phyloP scores from a whole-genome alignment of 2,329 filamentous ascomycete genomes.

The Pseudogymnoascus pannorum region DNA sequence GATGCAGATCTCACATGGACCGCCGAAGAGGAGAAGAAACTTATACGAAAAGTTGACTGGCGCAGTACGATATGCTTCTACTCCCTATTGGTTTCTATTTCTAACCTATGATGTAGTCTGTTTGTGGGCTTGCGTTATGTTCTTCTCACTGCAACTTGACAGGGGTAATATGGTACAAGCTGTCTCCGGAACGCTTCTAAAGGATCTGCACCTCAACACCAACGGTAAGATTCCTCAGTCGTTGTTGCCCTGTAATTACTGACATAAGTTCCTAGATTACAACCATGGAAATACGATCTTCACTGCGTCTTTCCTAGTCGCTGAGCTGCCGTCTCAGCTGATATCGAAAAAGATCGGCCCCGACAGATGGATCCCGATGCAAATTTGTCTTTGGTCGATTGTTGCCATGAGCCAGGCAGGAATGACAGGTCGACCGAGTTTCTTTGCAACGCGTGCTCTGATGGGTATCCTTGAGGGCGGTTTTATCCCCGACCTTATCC shows the following conservation, averaged over 20 bases:
- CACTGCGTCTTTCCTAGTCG: slow-evolving; percentile 35
- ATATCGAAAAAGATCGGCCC: slow-evolving; percentile 41
- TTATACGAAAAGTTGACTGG: slow-evolving; percentile 21
- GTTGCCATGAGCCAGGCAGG: slow-evolving; percentile 33
- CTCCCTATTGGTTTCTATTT: neutral
- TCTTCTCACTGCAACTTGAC: slow-evolving; percentile 32
- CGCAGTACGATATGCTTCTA: slow-evolving; percentile 19
- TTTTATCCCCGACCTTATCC: slow-evolving; percentile 57
- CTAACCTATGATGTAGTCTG: slow-evolving; percentile 6
- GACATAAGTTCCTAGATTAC: slow-evolving; percentile 15
- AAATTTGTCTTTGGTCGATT: slow-evolving; percentile 25
- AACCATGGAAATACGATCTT: slow-evolving; percentile 32
- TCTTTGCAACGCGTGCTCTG: slow-evolving; percentile 38
- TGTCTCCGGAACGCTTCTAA: slow-evolving; percentile 38
- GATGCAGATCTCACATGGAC: slow-evolving; percentile 19
- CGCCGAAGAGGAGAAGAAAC: slow-evolving; percentile 14
- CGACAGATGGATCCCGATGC: slow-evolving; percentile 45
- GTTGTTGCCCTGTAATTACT: neutral
- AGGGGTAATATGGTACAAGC: slow-evolving; percentile 30
- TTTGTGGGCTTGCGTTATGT: slow-evolving; percentile 30
- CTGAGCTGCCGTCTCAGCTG: slow-evolving; percentile 43
- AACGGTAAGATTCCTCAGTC: slow-evolving; percentile 28
- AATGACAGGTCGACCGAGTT: slow-evolving; percentile 27
- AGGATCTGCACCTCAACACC: slow-evolving; percentile 38
- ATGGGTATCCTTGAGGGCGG: slow-evolving; percentile 49